Conservation (phyloP, 805 yeast genomes). For the Suhomyces prunicola region DNA sequence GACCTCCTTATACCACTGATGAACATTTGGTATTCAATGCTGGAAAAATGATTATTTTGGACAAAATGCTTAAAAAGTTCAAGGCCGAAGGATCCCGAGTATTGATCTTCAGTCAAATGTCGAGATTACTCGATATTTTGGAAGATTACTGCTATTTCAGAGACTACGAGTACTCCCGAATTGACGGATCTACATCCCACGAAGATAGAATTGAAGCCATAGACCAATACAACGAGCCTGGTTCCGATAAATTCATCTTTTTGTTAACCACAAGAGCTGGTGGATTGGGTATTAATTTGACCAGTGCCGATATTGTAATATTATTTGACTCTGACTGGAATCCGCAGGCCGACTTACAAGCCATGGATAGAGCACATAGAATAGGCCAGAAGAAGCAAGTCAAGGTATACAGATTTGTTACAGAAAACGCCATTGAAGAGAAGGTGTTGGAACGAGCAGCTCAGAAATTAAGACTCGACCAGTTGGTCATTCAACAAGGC, state of each 20-base stretch:
- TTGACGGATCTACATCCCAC: slow-evolving; percentile 91
- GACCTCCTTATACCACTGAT: slow-evolving; percentile 95
- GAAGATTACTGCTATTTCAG: slow-evolving; percentile 90
- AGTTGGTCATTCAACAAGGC: slow-evolving; percentile 93
- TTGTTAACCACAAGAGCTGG: slow-evolving; percentile 94
- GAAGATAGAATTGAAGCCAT: slow-evolving; percentile 91
- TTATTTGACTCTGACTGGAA: slow-evolving; percentile 95
- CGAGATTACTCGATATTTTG: slow-evolving; percentile 79
- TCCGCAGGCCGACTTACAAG: slow-evolving; percentile 96
- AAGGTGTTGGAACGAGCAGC: slow-evolving; percentile 95
- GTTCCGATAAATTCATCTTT: slow-evolving; percentile 78
- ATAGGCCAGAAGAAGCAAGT: slow-evolving; percentile 97
- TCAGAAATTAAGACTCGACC: slow-evolving; percentile 87
- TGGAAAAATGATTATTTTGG: slow-evolving; percentile 87
- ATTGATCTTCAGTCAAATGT: slow-evolving; percentile 90
- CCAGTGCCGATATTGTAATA: slow-evolving; percentile 87
- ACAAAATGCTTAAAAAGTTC: slow-evolving; percentile 71
- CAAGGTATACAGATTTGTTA: slow-evolving; percentile 84
- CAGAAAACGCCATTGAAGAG: slow-evolving; percentile 95
- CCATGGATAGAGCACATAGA: slow-evolving; percentile 98
- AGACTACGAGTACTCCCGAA: slow-evolving; percentile 82
- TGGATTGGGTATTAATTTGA: slow-evolving; percentile 90
- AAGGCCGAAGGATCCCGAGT: slow-evolving; percentile 82
- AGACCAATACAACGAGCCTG: slow-evolving; percentile 85
- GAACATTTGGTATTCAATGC: slow-evolving; percentile 89